phyloP scores from a whole-genome alignment of 2,329 filamentous ascomycete genomes.

The Westerdykella aurantiaca region DNA sequence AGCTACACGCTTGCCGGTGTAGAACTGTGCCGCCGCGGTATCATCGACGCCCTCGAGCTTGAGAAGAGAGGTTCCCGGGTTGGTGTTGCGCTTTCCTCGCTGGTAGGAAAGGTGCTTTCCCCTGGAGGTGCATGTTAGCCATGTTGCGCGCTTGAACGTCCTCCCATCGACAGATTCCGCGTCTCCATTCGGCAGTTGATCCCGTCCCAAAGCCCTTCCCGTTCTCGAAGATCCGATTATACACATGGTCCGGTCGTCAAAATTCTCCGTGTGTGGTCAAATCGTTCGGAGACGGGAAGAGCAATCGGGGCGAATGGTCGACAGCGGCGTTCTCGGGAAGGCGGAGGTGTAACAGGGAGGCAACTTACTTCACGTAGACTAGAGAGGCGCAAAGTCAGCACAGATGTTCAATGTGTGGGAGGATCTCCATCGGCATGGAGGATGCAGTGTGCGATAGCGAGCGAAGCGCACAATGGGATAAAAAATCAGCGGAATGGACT shows the following conservation, averaged over 20 bases:
- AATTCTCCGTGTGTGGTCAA: neutral
- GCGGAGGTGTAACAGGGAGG: slow-evolving; percentile 1
- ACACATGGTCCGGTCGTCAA: too few species aligned
- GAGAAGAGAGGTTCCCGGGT: slow-evolving; percentile 85
- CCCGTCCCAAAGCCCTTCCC: too few species aligned
- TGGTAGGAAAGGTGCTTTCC: slow-evolving; percentile 94
- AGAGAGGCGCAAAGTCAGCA: slow-evolving; percentile 11
- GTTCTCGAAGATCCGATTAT: too few species aligned
- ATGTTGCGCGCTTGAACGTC: neutral
- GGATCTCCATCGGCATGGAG: neutral
- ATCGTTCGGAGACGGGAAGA: neutral
- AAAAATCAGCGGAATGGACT: slow-evolving; percentile 6
- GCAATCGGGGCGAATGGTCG: neutral
- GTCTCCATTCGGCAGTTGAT: neutral
- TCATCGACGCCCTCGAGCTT: slow-evolving; percentile 98
- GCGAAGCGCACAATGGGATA: slow-evolving; percentile 1
- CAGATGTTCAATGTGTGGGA: neutral
- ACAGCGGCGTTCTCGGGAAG: neutral
- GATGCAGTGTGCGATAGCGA: neutral
- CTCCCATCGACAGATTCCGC: neutral
- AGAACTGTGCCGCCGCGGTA: slow-evolving; percentile 82
- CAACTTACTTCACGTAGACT: slow-evolving; percentile 37
- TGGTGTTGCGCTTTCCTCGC: slow-evolving; percentile 83
- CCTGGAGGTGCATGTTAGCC: slow-evolving; percentile 47
- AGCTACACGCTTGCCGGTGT: slow-evolving; percentile 97